Conservation (phyloP, 2,329 filamentous ascomycete species). For the Sporothrix brasiliensis region DNA sequence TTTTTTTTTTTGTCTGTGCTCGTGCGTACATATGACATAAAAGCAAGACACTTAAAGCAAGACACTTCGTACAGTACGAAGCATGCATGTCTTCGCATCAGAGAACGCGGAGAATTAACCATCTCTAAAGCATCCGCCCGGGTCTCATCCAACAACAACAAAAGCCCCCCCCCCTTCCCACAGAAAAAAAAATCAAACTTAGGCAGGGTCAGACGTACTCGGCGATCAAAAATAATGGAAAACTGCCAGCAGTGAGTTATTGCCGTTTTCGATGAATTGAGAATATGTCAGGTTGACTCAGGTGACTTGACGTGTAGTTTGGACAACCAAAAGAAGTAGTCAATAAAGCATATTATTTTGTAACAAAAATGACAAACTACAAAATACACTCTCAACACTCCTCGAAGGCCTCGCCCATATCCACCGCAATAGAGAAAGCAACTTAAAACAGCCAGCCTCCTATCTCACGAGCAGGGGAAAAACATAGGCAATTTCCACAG, state of each 20-base stretch:
- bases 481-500: not conserved
- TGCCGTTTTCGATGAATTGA: no score
- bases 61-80: not conserved
- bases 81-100: not conserved
- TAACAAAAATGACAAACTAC: not conserved
- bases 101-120: not conserved
- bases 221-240: no score
- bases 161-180: no score
- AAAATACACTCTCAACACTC: not conserved
- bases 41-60: not conserved
- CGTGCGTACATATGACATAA: not conserved
- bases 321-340: not conserved
- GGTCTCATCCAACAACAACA: no score
- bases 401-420: not conserved
- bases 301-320: not conserved
- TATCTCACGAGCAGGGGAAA: slow-evolving; percentile 2
- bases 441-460: slow-evolving; percentile 1
- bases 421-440: not conserved
- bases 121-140: not conserved
- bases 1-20: not conserved
- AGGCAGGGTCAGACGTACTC: no score
- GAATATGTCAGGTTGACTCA: not conserved
- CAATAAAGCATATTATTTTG: not conserved
- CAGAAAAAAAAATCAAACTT: no score
- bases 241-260: no score